Percentiles rank a stretch among this genome's conserved stretches.
Conservation (phyloP, 1,139 yeast species). For the Hanseniaspora gamundiae region DNA sequence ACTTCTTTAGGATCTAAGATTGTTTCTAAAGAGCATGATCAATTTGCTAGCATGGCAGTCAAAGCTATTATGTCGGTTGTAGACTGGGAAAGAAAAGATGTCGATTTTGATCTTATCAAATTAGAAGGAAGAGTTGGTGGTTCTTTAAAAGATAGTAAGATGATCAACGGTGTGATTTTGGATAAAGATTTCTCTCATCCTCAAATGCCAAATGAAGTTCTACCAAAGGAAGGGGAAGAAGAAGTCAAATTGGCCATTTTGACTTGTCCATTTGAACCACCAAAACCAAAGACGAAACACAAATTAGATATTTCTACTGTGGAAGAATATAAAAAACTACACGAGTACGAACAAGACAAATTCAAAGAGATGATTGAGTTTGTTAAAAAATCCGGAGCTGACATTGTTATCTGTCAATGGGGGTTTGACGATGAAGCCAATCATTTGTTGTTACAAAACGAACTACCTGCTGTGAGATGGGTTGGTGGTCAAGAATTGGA, state of each 20-base stretch:
- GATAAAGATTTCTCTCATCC: slow-evolving; percentile 98
- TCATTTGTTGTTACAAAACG: slow-evolving; percentile 76
- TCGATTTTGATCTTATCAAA: slow-evolving; percentile 90
- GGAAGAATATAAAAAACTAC: slow-evolving; percentile 84
- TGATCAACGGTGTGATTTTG: slow-evolving; percentile 82
- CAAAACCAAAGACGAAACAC: slow-evolving; percentile 97
- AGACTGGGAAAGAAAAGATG: slow-evolving; percentile 84
- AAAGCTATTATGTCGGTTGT: slow-evolving; percentile 92
- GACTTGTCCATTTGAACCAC: slow-evolving; percentile 98
- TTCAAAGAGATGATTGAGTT: slow-evolving; percentile 81
- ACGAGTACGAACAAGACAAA: slow-evolving; percentile 82
- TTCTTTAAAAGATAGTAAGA: slow-evolving; percentile 67
- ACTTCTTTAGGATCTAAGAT: slow-evolving; percentile 93
- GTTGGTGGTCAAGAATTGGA: slow-evolving; percentile 97
- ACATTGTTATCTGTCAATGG: slow-evolving; percentile 97
- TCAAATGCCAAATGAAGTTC: slow-evolving; percentile 79
- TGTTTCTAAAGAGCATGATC: slow-evolving; percentile 86
- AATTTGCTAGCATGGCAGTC: slow-evolving; percentile 93
- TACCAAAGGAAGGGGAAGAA: slow-evolving; percentile 25
- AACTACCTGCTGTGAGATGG: slow-evolving; percentile 96
- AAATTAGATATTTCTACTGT: slow-evolving; percentile 85
- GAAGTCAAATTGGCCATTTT: slow-evolving; percentile 87
- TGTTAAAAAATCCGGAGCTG: slow-evolving; percentile 88
- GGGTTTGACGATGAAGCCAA: slow-evolving; percentile 99
- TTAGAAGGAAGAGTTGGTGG: slow-evolving; percentile 97